A percentile compares a stretch with the other conserved stretches of the same genome.
Evolutionary conservation across 2,329 filamentous ascomycete genomes (phyloP).

Genomic region (Fusarium nurragi): DNA sequence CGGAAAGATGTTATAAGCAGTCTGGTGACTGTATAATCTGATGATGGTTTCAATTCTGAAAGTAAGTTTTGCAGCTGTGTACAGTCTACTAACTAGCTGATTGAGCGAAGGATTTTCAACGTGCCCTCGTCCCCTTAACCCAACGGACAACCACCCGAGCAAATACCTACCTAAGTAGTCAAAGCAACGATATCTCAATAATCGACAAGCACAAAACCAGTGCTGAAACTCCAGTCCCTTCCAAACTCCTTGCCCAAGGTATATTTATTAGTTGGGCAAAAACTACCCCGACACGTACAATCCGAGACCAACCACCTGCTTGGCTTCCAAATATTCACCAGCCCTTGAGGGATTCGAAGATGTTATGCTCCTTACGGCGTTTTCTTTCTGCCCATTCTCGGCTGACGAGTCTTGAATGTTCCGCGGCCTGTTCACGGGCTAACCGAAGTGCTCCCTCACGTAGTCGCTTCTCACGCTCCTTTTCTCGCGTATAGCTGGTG

Average conservation of each 20-base stretch:
- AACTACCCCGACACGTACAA: background rate
- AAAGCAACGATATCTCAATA: slow-evolving; percentile 30
- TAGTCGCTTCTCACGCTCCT: slow-evolving; percentile 63
- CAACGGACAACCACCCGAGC: slow-evolving; percentile 19
- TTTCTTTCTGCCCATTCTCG: slow-evolving; percentile 72
- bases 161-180: background rate
- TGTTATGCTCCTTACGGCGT: slow-evolving; percentile 51
- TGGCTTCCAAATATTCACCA: background rate
- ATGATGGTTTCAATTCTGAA: slow-evolving; percentile 17
- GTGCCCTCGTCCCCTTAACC: slow-evolving; percentile 8
- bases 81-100: slow-evolving; percentile 16
- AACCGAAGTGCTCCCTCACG: slow-evolving; percentile 63
- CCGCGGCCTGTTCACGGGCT: slow-evolving; percentile 68
- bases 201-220: slow-evolving; percentile 27
- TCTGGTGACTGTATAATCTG: background rate
- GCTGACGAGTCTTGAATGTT: slow-evolving; percentile 66
- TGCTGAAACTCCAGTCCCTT: slow-evolving; percentile 28
- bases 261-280: background rate
- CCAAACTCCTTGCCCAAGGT: slow-evolving; percentile 37
- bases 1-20: background rate
- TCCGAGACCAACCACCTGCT: background rate
- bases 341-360: slow-evolving; percentile 26
- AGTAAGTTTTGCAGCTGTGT: slow-evolving; percentile 18
- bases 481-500: slow-evolving; percentile 53
- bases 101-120: background rate